Evolutionary conservation across 768 basidiomycete genomes (phyloP).

Genomic region (Roridomyces roridus): DNA sequence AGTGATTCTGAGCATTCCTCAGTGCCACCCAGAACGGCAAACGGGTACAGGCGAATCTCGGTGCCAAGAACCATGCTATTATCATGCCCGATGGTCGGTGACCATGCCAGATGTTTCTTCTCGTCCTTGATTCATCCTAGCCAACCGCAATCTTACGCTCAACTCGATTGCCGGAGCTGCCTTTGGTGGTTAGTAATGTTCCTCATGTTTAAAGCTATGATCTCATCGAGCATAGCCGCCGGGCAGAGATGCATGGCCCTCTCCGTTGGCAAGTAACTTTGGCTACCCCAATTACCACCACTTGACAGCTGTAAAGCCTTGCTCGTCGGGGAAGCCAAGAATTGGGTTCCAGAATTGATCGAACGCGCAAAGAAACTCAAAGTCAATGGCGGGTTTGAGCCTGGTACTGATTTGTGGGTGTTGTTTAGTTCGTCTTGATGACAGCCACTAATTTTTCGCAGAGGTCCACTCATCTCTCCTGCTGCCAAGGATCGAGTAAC

Average conservation of each 20-base stretch:
- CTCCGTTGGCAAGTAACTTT: constrained; percentile 71
- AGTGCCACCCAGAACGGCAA: constrained; percentile 89
- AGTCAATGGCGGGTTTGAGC: constrained; percentile 91
- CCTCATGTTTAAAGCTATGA: constrained; percentile 5
- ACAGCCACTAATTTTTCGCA: constrained; percentile 30
- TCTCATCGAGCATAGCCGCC: constrained; percentile 64
- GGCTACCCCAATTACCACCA: background rate
- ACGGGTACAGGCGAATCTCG: constrained; percentile 82
- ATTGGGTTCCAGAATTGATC: constrained; percentile 88
- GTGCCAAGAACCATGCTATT: constrained; percentile 97
- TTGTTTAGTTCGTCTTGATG: background rate
- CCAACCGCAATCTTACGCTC: constrained; percentile 89
- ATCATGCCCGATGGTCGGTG: constrained; percentile 89
- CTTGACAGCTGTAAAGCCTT: constrained; percentile 50
- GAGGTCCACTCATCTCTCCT: constrained; percentile 84
- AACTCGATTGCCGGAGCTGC: constrained; percentile 95
- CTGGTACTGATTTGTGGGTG: constrained; percentile 77
- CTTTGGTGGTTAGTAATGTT: constrained; percentile 70
- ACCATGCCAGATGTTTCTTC: background rate
- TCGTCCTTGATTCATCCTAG: constrained; percentile 41
- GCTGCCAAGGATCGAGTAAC: constrained; percentile 81
- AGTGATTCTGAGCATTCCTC: constrained; percentile 11
- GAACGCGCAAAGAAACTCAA: constrained; percentile 81
- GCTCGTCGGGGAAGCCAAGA: constrained; percentile 78
- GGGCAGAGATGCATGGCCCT: constrained; percentile 98